A percentile compares a stretch with the other conserved stretches of the same genome.
Conservation (phyloP, 1,139 yeast species). For the Sugiyamaella pinicola region DNA sequence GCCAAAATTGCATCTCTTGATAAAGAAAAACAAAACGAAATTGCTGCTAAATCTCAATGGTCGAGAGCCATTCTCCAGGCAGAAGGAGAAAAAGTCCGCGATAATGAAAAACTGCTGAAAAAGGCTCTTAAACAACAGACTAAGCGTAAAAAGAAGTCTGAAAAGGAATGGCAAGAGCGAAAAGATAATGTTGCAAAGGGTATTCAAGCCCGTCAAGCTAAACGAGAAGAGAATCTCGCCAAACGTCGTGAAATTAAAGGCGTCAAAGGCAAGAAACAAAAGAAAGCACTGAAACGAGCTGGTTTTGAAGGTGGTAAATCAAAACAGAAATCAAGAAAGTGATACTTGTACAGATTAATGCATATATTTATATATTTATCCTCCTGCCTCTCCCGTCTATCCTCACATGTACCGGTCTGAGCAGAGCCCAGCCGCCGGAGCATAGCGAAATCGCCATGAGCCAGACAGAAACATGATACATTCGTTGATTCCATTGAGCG, state of each 20-base stretch:
- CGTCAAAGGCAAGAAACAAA: conserved; percentile 51
- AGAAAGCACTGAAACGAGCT: conserved; percentile 32
- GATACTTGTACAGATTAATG: conserved; percentile 1
- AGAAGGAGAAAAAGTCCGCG: conserved; percentile 84
- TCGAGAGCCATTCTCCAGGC: conserved; percentile 79
- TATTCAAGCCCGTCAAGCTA: conserved; percentile 66
- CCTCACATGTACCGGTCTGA: no score
- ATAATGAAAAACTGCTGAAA: conserved; percentile 83
- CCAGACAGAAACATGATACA: no score
- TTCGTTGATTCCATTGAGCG: neutral
- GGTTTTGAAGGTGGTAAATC: conserved; percentile 35
- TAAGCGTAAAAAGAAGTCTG: conserved; percentile 74
- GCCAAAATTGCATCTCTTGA: conserved; percentile 61
- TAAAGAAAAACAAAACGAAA: conserved; percentile 61
- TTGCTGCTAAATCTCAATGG: conserved; percentile 81
- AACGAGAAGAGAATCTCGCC: conserved; percentile 86
- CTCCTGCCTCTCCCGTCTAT: neutral
- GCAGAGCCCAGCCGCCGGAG: no score
- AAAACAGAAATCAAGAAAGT: conserved; percentile 17
- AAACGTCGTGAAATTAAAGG: conserved; percentile 48
- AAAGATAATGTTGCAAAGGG: conserved; percentile 70
- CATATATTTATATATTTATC: conserved; percentile 6
- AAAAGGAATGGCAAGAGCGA: conserved; percentile 84
- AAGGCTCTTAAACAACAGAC: conserved; percentile 84
- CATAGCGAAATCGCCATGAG: no score